Conservation (phyloP, 768 basidiomycete genomes). For the Artomyces pyxidatus region DNA sequence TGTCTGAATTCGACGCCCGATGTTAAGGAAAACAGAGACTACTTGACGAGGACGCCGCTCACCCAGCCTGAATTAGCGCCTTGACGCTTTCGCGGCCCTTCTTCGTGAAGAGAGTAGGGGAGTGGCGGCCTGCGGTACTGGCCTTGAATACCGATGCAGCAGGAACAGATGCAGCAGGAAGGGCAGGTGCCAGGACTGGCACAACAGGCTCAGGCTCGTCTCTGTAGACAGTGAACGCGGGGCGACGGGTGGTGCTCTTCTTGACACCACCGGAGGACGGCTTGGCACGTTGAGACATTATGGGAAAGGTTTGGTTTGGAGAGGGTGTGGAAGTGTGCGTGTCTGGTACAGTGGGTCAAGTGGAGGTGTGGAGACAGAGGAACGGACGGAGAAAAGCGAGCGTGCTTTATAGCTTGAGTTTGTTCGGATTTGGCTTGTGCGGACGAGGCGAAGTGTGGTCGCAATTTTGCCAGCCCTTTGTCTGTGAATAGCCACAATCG, state of each 20-base stretch:
- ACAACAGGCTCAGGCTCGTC: neutral
- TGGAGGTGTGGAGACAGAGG: too few relatives aligned
- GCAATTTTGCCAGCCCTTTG: too few relatives aligned
- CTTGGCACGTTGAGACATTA: neutral
- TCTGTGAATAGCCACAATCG: too few relatives aligned
- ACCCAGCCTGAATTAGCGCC: neutral
- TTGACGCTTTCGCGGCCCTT: neutral
- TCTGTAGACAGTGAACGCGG: neutral
- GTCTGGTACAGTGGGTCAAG: too few relatives aligned
- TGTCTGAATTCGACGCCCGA: neutral
- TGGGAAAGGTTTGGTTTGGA: too few relatives aligned
- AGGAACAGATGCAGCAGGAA: neutral
- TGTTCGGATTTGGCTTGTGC: too few relatives aligned
- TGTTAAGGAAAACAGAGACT: too few relatives aligned
- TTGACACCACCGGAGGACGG: neutral
- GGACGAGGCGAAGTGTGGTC: too few relatives aligned
- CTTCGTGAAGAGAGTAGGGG: constrained; percentile 2
- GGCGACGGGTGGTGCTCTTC: neutral
- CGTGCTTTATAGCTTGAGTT: too few relatives aligned
- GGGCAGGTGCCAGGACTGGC: neutral
- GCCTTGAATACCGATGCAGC: neutral
- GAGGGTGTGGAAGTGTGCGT: neutral
- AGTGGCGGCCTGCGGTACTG: neutral
- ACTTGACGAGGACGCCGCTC: neutral
- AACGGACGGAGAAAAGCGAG: too few relatives aligned